Evolutionary conservation across 345 rosid species (phyloP).

Genomic region (Arabidopsis thaliana): DNA sequence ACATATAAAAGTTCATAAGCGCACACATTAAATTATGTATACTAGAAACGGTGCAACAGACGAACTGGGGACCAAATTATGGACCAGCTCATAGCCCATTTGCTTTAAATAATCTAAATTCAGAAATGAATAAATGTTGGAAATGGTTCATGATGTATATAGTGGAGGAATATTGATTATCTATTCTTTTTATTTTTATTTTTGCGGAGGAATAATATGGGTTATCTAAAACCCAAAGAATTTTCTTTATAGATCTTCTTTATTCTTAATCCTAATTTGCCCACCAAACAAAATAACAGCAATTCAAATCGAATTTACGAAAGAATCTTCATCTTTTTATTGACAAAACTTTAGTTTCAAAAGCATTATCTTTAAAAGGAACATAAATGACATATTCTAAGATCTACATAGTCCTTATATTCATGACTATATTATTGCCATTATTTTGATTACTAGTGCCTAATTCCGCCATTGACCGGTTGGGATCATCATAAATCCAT

Average conservation of each 20-base stretch:
- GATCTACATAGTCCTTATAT: neutral
- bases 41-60: slow-evolving; percentile 33
- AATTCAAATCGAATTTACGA: slow-evolving; percentile 16
- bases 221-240: slow-evolving; percentile 11
- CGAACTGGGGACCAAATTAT: slow-evolving; percentile 38
- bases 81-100: slow-evolving; percentile 38
- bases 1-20: neutral
- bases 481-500: neutral
- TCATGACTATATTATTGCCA: neutral
- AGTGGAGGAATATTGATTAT: slow-evolving; percentile 25
- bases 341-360: slow-evolving; percentile 31
- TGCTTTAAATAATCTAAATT: slow-evolving; percentile 19
- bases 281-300: slow-evolving; percentile 16
- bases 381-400: slow-evolving; percentile 19
- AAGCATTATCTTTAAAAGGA: slow-evolving; percentile 31
- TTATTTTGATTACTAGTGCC: neutral
- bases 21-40: slow-evolving; percentile 19
- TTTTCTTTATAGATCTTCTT: neutral
- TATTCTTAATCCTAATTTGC: slow-evolving; percentile 3
- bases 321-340: slow-evolving; percentile 36
- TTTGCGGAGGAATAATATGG: neutral
- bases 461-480: neutral
- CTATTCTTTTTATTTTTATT: no score
- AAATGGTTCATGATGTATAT: slow-evolving; percentile 23
- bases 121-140: slow-evolving; percentile 22